Conservation (phyloP, 106 monocot species). For the Dioscorea dumetorum region DNA sequence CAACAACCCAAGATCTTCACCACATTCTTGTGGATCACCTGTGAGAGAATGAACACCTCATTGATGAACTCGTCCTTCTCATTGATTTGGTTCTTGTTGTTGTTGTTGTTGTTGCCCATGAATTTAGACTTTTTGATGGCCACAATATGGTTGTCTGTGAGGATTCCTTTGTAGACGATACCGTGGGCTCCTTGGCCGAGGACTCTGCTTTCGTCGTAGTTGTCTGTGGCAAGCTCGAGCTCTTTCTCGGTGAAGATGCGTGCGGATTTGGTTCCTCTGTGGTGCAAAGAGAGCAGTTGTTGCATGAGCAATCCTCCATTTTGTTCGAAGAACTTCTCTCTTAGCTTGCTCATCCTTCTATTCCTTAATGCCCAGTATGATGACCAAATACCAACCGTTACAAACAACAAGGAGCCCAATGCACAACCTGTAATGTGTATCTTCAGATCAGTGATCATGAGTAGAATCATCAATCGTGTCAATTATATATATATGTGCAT, state of each 20-base stretch:
- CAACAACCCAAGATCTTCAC: slow-evolving; percentile 22
- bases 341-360: background rate
- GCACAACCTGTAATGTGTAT: slow-evolving; percentile 4
- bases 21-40: slow-evolving; percentile 14
- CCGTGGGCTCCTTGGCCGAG: slow-evolving; percentile 20
- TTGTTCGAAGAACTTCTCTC: slow-evolving; percentile 12
- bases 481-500: too few relatives aligned
- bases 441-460: background rate
- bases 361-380: slow-evolving; percentile 1
- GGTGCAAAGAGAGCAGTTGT: slow-evolving; percentile 4
- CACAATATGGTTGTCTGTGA: background rate
- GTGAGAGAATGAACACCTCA: slow-evolving; percentile 12
- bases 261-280: background rate
- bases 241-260: slow-evolving; percentile 21
- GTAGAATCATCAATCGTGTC: background rate
- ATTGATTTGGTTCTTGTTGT: too few relatives aligned
- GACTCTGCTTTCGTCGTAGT: slow-evolving; percentile 6
- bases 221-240: slow-evolving; percentile 19
- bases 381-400: background rate
- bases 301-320: slow-evolving; percentile 17
- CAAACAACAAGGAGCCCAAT: background rate
- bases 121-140: slow-evolving; percentile 16
- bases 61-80: slow-evolving; percentile 18
- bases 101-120: background rate
- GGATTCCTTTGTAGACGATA: slow-evolving; percentile 25